Evolutionary conservation across 2,329 filamentous ascomycete species (phyloP), one percentile per base, ranked within the genome.

Genomic region (Aspergillus phoenicis): DNA sequence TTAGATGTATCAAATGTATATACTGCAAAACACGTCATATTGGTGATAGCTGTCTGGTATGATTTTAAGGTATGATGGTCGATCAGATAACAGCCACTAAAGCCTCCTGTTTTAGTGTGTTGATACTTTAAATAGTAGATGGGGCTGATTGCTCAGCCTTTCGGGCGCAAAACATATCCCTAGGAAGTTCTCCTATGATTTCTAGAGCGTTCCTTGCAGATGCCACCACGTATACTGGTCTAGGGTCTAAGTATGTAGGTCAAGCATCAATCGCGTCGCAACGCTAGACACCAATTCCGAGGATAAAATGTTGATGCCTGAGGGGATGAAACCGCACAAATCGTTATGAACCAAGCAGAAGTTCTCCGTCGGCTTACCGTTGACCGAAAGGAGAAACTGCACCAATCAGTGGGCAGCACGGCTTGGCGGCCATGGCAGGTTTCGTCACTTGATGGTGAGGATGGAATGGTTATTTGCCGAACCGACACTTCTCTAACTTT

Each of bases 1-100:
- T 28, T 38, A 45, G 57, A 61, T 51, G 45, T 52, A 45, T 56
- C 58, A 56, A 41, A n/a, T 57, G 22, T 51, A n/a, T 43, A 52
- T n/a, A 22, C 17, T 51, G 53, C 15, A 47, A 57, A 33, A 57
- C 39, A 39, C 48, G 59, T 53, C 59, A 61, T 41, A 38, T 48
- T 53, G 7, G 28, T 11, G 22, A 28, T 47, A 48, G 26, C 15
- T 20, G 17, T 38, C 30, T 33, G 36, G 51, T 48, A 36, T 26
- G n/a, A 36, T n/a, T 39, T 39, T 59, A 39, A 53, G 51, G 17
- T 17, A 36, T 36, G n/a, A n/a, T 36, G 26, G 33, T 36, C 33
- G 33, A 49, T 24, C 26, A 28, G 5, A 38, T 2, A 30, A 24
- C 11, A 13, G 8, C 20, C 39, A 22, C 20, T 45, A 13, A 22